Evolutionary conservation across 257 asterid genomes (phyloP), one percentile per base, ranked within the genome.

Genomic region (Lavandula angustifolia): DNA sequence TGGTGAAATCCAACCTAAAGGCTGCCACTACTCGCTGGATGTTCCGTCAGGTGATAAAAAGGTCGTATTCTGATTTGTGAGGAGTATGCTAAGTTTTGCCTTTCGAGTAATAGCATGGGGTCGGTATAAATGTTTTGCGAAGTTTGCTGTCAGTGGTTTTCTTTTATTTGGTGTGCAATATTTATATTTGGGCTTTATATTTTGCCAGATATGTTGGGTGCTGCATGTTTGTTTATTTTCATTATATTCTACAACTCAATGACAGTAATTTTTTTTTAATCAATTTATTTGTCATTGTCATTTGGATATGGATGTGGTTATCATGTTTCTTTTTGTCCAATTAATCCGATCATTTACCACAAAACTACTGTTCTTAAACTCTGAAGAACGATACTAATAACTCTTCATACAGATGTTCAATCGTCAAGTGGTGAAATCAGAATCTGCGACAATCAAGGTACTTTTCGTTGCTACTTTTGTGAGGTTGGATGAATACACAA

Each of bases 341-440:
- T 51, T 54, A 37, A 37, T 37, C 42, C 6, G 50, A 44, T n/a
- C 7, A 44, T 44, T 52, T 7, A 14, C 48, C 32, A 17, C 27
- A 11, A 7, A 40, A 48, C 56, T 49, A 33, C 18, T 57, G 50
- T 4, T 14, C 35, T 54, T 65, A 7, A 41, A 46, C 54, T 44
- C 33, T 58, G 57, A 18, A 61, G 32, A 47, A 67, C 29, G 27
- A 46, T 60, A 55, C 8, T 40, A 43, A 49, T 74, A 40, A 54
- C 68, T 62, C 64, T 76, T 49, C 51, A 9, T 78, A 84, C 92
- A 89, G 99, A 83, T 80, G 89, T 86, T 90, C 66, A 74, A 76
- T 77, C 94, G 97, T 53, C 96, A 88, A 64, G 97, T 94, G 61
- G 90, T 94, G 67, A 94, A 94, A 75, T 87, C 97, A 22, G 99